Evolutionary conservation across 306 rosid species (phyloP).

Genomic region (Cucurbita pepo): DNA sequence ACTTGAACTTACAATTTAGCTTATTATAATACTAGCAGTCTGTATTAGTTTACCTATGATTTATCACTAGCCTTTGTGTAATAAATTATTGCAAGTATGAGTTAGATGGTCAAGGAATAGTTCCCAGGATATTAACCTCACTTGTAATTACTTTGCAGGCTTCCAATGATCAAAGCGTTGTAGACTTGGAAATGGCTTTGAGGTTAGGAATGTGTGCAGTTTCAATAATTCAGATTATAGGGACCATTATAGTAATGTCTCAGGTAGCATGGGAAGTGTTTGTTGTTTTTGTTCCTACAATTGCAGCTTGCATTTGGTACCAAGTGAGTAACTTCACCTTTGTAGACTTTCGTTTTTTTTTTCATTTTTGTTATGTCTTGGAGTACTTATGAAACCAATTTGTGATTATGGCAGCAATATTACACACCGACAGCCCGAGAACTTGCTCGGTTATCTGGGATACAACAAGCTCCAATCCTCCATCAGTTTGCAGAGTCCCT

Average conservation of each 20-base stretch:
- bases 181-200: constrained; percentile 72
- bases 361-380: neutral
- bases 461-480: constrained; percentile 73
- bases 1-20: constrained; percentile 1
- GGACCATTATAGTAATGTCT: constrained; percentile 89
- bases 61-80: too few species aligned
- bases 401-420: constrained; percentile 41
- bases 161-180: constrained; percentile 86
- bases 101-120: neutral
- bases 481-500: constrained; percentile 89
- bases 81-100: too few species aligned
- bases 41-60: neutral
- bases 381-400: neutral
- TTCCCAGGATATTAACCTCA: neutral
- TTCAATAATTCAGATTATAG: constrained; percentile 66
- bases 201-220: constrained; percentile 92
- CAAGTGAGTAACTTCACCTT: constrained; percentile 41
- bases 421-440: constrained; percentile 92
- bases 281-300: constrained; percentile 71
- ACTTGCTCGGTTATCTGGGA: constrained; percentile 76
- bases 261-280: constrained; percentile 97
- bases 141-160: constrained; percentile 38
- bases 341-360: neutral
- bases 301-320: constrained; percentile 81
- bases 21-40: neutral